Base-by-base conservation (phyloP, 345 rosid species). In the Eucalyptus sp. region DNA sequence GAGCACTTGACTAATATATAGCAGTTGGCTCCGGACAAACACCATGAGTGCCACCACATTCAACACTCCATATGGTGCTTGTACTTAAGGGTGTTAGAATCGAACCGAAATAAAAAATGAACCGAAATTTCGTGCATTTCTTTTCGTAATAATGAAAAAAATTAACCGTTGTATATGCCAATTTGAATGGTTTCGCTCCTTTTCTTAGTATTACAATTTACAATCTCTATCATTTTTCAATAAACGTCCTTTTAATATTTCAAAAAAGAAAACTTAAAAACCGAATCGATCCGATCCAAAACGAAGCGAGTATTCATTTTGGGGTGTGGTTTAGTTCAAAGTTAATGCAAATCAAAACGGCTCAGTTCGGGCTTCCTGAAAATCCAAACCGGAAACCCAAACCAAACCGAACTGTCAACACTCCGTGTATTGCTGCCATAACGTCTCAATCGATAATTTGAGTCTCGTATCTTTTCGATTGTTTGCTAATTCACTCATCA, bases 101-200 rank as follows among this genome's bases (percentile, higher is more conserved):
- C 60, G 3, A 54, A 54, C 2, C 2, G 60, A 51, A 51, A 52
- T 3, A 0, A 9, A 4, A 52, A 52, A 0, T 52, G 4, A 7
- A 52, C 17, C 56, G 1, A 56, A 56, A 22, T 56, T 56, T 56
- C 27, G 1, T 22, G 5, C 11, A 56, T 56, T 22, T 56, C 22
- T 18, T 52, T 52, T 52, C 24, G 22, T 22, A 22, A 22, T 54
- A 54, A 54, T 54, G 52, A 51, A 51, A 51, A 54, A 20, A 56
- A 4, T 37, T 2, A 56, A 20, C 2, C 12, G 10, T 9, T 56
- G 1, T 56, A 56, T 24, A 56, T 56, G 22, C 60, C 13, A 2
- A 0, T 56, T 56, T 8, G 5, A 20, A 56, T 56, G 22, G 5
- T 56, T 56, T 56, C 1, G 12, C 12, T 1, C 12, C 2, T 22